Evolutionary conservation across 1,139 yeast genomes (phyloP), one percentile per base, ranked within the genome.

Genomic region (Suhomyces maxii): DNA sequence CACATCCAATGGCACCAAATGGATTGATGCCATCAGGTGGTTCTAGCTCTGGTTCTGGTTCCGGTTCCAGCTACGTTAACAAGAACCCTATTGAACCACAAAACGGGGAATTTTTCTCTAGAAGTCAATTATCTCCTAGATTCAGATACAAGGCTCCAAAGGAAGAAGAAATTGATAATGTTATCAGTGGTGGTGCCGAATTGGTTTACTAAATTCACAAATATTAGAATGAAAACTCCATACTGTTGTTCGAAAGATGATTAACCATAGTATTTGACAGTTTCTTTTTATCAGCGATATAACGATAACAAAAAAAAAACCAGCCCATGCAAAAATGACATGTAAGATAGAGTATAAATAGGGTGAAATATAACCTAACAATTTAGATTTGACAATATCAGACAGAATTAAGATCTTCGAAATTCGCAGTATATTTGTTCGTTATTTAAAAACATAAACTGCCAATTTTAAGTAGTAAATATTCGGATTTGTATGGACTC

Each of bases 121-220:
- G 93, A 60, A 69, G 80, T 44, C 80, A 84, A 51, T 77, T 89
- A 51, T 89, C 97, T 1, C 53, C 68, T 48, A 79, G 91, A 63
- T 88, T 86, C 71, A 83, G 83, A 67, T 86, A 84, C 67, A 71
- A 73, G 44, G 69, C 75, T 6, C 75, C 88, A 30, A 81, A 80
- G 47, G 87, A 80, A 26, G 54, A 60, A n/a, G 97, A 89, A 65
- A 80, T 85, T 41, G 96, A 86, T 8, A 77, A 81, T 53, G 80
- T 89, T 58, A 76, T 80, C 58, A 76, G 78, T 45, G 97, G 97
- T 41, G 96, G 96, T 53, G 95, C 95, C 37, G 83, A 73, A 26
- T 53, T 71, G 44, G 69, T 75, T 13, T 73, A 61, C 53, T 73
- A 63, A 42, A 3, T 25, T 18, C 10, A 25, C 10, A 8, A 13